Base-by-base conservation (phyloP, 805 yeast genomes). In the Lipomyces kockii region DNA sequence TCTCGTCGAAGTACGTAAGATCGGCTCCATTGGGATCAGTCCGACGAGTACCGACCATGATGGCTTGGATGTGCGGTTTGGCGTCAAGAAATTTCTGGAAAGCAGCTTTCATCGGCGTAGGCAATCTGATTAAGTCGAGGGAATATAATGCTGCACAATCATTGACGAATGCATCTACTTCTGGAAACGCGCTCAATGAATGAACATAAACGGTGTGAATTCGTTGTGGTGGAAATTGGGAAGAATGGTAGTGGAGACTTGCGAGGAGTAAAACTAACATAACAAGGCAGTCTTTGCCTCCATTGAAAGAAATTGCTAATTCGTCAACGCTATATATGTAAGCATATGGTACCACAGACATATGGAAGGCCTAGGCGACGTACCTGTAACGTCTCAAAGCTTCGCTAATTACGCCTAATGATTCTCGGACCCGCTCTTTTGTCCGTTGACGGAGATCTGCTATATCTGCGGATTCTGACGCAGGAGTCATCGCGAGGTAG, bases 281-380 rank as follows among this genome's bases (percentile, higher is more conserved):
- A 39, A 93, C 98, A 58, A 93, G 85, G 74, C 98, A 95, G 79
- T 95, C 99, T 76, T 95, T 95, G 1, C 99, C 99, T 11, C 99
- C 99, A 76, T 95, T 95, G 78, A 89, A 95, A 1, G 97, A 90
- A 14, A 95, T 82, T 0, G 98, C 89, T 2, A 90, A 78, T 66
- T 89, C 87, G 12, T 82, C 80, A 25, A 62, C 53, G 37, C 74
- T 70, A 37, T 32, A 46, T 17, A 17, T 22, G 20, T 20, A 49
- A n/a, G 53, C 61, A 60, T n/a, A 58, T n/a, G 7, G 22, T 20
- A 32, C 29, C 32, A 29, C 25, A 25, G 39, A 12, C 29, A 11
- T 0, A n/a, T 20, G n/a, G 17, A 20, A 25, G 2, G n/a, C 63
- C 8, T 4, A 17, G 2, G 14, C 4, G 17, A 58, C 76, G 6